Evolutionary conservation across 2,329 filamentous ascomycete species (phyloP).

Genomic region (Fusarium coicis): DNA sequence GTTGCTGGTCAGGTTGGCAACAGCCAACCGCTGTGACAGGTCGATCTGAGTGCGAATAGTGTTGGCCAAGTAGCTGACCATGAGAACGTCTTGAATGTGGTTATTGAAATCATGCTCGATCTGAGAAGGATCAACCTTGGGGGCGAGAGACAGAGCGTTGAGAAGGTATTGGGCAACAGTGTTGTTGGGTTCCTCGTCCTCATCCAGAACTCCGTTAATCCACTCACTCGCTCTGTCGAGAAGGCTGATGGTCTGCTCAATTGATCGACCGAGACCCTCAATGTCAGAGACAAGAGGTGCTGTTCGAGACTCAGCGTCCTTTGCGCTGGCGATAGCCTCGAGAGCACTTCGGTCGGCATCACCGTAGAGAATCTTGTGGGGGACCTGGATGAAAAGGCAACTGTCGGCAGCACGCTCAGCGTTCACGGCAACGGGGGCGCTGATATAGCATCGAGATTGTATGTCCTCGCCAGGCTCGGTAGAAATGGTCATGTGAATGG

Average conservation of each 20-base stretch:
- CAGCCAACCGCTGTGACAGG: constrained; percentile 92
- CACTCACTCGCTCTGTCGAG: constrained; percentile 92
- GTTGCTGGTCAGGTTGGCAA: constrained; percentile 68
- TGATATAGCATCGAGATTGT: constrained; percentile 93
- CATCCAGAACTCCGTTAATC: constrained; percentile 92
- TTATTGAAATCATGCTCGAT: constrained; percentile 99
- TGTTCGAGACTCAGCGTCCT: constrained; percentile 79
- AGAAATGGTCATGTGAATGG: constrained; percentile 93
- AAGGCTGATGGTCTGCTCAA: constrained; percentile 89
- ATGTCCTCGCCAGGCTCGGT: constrained; percentile 90
- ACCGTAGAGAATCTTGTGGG: constrained; percentile 91
- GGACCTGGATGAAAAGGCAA: constrained; percentile 97
- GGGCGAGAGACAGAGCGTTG: constrained; percentile 90
- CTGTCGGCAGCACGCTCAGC: constrained; percentile 94
- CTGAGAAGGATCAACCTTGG: constrained; percentile 90
- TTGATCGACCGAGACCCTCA: constrained; percentile 84
- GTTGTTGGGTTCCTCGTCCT: constrained; percentile 89
- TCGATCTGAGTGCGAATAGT: constrained; percentile 99
- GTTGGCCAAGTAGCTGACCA: constrained; percentile 98
- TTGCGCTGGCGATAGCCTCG: constrained; percentile 85
- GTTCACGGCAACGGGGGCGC: constrained; percentile 92
- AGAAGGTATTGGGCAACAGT: constrained; percentile 95
- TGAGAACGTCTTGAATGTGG: constrained; percentile 98
- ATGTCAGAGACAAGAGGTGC: constrained; percentile 85
- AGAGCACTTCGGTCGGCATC: constrained; percentile 75